phyloP scores from a whole-genome alignment of 305 asterid species.

The Striga hermonthica region DNA sequence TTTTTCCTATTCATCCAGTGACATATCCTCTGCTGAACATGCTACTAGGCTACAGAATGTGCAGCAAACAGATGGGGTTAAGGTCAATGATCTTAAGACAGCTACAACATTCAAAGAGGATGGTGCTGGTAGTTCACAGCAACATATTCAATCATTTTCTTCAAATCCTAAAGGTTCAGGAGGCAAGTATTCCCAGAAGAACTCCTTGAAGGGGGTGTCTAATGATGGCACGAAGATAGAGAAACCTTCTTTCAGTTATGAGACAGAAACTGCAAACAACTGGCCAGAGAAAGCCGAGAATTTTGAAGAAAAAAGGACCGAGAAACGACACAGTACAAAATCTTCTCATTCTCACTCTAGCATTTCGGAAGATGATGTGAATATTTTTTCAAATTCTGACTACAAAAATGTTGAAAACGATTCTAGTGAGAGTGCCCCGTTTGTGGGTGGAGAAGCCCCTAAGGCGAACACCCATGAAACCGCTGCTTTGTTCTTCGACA shows the following conservation, averaged over 20 bases:
- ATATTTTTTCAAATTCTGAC: constrained; percentile 44
- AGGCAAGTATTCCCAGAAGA: constrained; percentile 37
- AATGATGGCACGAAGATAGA: constrained; percentile 27
- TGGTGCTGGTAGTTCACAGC: constrained; percentile 34
- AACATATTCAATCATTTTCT: constrained; percentile 36
- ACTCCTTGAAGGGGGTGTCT: constrained; percentile 36
- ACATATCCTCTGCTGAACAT: constrained; percentile 33
- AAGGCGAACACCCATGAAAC: constrained; percentile 40
- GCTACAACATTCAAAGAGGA: constrained; percentile 33
- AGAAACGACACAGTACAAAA: constrained; percentile 39
- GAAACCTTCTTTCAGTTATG: constrained; percentile 31
- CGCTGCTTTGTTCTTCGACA: constrained; percentile 54
- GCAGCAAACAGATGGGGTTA: constrained; percentile 30
- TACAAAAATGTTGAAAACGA: constrained; percentile 37
- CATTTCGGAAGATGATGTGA: constrained; percentile 40
- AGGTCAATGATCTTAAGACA: constrained; percentile 34
- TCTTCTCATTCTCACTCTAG: constrained; percentile 48
- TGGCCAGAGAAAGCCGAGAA: constrained; percentile 36
- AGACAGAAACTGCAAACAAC: constrained; percentile 27
- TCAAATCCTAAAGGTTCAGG: constrained; percentile 40
- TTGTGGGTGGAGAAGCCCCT: constrained; percentile 35
- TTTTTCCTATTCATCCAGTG: constrained; percentile 36
- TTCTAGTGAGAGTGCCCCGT: constrained; percentile 35
- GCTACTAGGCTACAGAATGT: constrained; percentile 30
- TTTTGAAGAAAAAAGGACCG: constrained; percentile 32